Evolutionary conservation across 192 early-diverging fungal species (phyloP).

Genomic region (Coemansia sp.): DNA sequence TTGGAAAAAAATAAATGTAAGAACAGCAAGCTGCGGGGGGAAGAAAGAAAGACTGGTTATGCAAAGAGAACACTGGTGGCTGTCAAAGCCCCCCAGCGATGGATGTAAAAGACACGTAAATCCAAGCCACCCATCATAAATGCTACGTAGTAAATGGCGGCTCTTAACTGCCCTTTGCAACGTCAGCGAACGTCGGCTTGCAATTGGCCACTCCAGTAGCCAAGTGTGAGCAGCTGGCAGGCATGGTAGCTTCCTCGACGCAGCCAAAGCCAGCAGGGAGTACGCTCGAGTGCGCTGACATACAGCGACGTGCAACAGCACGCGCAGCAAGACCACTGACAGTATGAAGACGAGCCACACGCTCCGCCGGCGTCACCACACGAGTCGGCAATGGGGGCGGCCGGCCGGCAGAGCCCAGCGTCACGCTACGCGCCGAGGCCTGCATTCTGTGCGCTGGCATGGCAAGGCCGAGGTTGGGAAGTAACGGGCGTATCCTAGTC

Average conservation of each 20-base stretch:
- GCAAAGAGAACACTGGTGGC: background rate
- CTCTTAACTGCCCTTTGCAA: constrained; percentile 33
- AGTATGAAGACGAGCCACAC: constrained; percentile 41
- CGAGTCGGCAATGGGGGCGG: constrained; percentile 15
- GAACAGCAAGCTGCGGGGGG: background rate
- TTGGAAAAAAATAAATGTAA: background rate
- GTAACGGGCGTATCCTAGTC: background rate
- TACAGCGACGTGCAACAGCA: constrained; percentile 51
- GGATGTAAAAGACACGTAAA: background rate
- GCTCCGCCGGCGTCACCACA: constrained; percentile 49
- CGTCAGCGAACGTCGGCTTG: constrained; percentile 53
- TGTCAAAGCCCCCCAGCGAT: background rate
- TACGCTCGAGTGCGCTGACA: constrained; percentile 40
- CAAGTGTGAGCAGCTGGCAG: background rate
- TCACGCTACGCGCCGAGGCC: constrained; percentile 22
- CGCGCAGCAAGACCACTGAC: constrained; percentile 55
- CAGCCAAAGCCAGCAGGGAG: constrained; percentile 29
- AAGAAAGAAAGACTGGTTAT: background rate
- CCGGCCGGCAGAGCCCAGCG: constrained; percentile 27
- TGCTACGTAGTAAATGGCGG: background rate
- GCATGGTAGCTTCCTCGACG: constrained; percentile 15
- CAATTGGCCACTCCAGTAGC: background rate
- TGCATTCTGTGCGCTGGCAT: constrained; percentile 1
- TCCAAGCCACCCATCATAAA: background rate
- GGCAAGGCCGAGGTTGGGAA: constrained; percentile 1